Conservation (phyloP, 352 stramenopile genomes). For the Phytophthora uliginosa region DNA sequence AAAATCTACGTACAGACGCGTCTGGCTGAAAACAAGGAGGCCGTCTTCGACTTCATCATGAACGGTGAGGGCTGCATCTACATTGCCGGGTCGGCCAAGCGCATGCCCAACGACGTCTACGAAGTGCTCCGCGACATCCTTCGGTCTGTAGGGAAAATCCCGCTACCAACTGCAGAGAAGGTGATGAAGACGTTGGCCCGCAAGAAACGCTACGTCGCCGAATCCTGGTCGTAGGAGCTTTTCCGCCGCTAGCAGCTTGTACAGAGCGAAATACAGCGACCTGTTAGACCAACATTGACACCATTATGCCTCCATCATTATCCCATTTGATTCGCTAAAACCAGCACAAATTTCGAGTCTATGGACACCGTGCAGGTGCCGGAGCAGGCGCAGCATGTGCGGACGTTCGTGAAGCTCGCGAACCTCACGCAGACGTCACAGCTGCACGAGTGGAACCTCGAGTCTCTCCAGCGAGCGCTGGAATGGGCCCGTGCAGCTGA, state of each 20-base stretch:
- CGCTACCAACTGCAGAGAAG: constrained; percentile 67
- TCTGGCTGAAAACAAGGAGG: constrained; percentile 84
- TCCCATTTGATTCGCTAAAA: constrained; percentile 26
- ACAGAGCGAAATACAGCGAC: not conserved
- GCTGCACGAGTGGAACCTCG: constrained; percentile 60
- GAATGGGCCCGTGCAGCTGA: constrained; percentile 54
- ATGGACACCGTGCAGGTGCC: constrained; percentile 11
- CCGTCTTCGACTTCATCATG: constrained; percentile 77
- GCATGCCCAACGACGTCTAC: constrained; percentile 94
- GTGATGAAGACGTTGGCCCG: constrained; percentile 82
- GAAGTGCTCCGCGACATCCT: constrained; percentile 91
- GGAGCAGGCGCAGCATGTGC: constrained; percentile 39
- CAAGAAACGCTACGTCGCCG: constrained; percentile 87
- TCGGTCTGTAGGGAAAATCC: constrained; percentile 76
- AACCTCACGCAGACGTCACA: constrained; percentile 61
- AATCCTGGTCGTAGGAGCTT: constrained; percentile 82
- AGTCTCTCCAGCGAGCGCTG: constrained; percentile 53
- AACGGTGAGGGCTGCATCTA: constrained; percentile 76
- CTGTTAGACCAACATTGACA: not conserved
- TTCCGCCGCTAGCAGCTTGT: not conserved
- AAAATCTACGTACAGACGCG: constrained; percentile 95
- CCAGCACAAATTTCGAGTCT: not conserved
- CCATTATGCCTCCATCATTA: not conserved
- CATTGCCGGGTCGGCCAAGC: constrained; percentile 92
- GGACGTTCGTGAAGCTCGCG: constrained; percentile 55